phyloP scores from a whole-genome alignment of 768 basidiomycete genomes.

The Leccinellum rugosiceps region DNA sequence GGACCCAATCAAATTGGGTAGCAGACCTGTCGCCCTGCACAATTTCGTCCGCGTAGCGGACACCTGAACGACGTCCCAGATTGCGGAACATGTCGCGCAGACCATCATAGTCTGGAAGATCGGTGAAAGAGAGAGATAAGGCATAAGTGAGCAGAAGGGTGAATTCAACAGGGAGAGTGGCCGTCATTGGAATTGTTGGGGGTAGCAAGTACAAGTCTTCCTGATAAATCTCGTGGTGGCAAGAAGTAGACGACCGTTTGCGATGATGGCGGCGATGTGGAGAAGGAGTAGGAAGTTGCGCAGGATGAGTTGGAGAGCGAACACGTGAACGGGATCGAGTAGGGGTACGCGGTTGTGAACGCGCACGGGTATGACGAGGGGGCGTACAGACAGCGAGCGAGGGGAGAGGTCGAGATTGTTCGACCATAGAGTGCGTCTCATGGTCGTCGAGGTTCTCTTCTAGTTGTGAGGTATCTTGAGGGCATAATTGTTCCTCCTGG shows the following conservation, averaged over 20 bases:
- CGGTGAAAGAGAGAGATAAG: constrained; percentile 80
- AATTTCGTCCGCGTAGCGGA: constrained; percentile 35
- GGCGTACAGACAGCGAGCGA: constrained; percentile 1
- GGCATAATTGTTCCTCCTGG: background rate
- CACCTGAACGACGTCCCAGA: constrained; percentile 50
- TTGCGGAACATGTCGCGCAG: constrained; percentile 69
- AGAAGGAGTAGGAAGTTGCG: constrained; percentile 16
- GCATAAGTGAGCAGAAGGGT: constrained; percentile 77
- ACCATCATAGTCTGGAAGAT: constrained; percentile 86
- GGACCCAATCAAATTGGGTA: constrained; percentile 46
- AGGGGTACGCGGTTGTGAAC: constrained; percentile 19
- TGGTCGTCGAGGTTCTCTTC: constrained; percentile 12
- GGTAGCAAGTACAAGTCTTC: constrained; percentile 8
- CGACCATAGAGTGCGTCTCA: constrained; percentile 9
- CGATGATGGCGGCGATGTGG: constrained; percentile 18
- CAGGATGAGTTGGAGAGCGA: constrained; percentile 4
- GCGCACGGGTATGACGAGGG: constrained; percentile 13
- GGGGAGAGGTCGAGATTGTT: constrained; percentile 16
- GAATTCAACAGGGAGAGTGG: constrained; percentile 77
- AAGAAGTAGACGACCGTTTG: constrained; percentile 18
- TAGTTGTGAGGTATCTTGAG: constrained; percentile 3
- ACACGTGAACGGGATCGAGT: constrained; percentile 9
- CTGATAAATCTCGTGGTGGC: constrained; percentile 13
- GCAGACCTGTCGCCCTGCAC: constrained; percentile 14
- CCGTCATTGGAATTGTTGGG: constrained; percentile 54